Evolutionary conservation across 2,329 filamentous ascomycete genomes (phyloP), one percentile per base, ranked within the genome.

Genomic region (Paraphaeosphaeria sporulosa): DNA sequence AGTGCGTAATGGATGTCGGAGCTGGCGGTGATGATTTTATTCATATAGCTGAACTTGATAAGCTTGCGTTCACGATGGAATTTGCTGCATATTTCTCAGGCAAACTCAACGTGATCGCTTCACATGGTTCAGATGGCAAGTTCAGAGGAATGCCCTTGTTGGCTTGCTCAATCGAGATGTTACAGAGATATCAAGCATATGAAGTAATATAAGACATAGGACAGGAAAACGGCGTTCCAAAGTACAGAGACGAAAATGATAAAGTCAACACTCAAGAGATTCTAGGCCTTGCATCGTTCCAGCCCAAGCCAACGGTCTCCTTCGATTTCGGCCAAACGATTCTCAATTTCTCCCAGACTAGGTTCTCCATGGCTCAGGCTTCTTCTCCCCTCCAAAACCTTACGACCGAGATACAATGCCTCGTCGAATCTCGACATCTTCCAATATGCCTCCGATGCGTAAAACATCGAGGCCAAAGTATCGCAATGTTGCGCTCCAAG

Each of bases 391-490:
- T 25, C 19, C 19, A 51, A 23, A 2, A 51, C 49, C 13, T 40
- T 40, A 7, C 32, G 30, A 21, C 49, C 49, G 12, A 51, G 17
- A 27, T 40, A n/a, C 19, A 51, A n/a, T 21, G 34, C 49, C n/a
- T 51, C 32, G 6, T 51, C 49, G 7, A 40, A 23, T 21, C 34
- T 40, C 3, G 10, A 19, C 32, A 40, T 40, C 34, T 23, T 51
- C 49, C 49, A 51, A 17, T 51, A 51, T n/a, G 34, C 49, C 12
- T 51, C 49, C 13, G 19, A 51, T 13, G 49, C 49, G 15, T 51
- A 48, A 19, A 54, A 61, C 34, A 61, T 32, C 8, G 48, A 42
- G n/a, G 27, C 19, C 32, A 57, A 25, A 15, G 54, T 61, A 38
- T 61, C 54, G 40, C 42, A 46, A 44, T 61, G 58, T 17, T 53